Base-by-base conservation (phyloP, 345 rosid genomes). In the Geranium rotundifolium region DNA sequence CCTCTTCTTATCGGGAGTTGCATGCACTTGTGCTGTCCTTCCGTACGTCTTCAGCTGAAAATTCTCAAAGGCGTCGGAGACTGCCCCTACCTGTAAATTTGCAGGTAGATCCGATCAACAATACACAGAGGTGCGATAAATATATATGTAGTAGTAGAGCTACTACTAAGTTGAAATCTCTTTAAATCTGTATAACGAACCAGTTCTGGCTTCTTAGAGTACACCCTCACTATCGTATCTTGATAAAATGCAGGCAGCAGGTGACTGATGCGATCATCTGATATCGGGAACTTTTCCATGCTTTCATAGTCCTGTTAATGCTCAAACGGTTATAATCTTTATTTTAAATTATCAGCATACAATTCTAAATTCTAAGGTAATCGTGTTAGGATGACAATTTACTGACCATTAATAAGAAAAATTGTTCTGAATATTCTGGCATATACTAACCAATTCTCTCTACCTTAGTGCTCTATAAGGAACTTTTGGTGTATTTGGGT, bases 221-320 rank as follows among this genome's bases (percentile, higher is more conserved):
- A 82, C 64, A 77, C 87, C 72, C 87, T 73, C 65, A 82, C 87
- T 20, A 80, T 70, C 79, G 14, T 77, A 56, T 82, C 87, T 63
- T 72, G 76, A 62, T 14, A 69, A 67, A 37, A 76, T 64, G 71
- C 65, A 19, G 87, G 87, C 65, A 82, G 61, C 81, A 82, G 67
- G 62, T 82, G 82, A 68, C 84, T 82, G 58, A 80, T 65, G 29
- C 54, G 64, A 52, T 70, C 63, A 34, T 75, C 77, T 17, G 5
- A 57, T 54, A 80, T 72, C n/a, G 61, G 3, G 69, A 79, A 70
- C 55, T 71, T 80, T 5, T 63, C 62, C 7, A 19, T 19, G 55
- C 74, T 77, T 56, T 69, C 76, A 19, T 72, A 77, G 37, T 82
- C 84, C 87, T 80, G 75, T 54, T n/a, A 66, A 63, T 66, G 34